Conservation (phyloP, 192 early-diverging fungal species). For the Coemansia sp. region DNA sequence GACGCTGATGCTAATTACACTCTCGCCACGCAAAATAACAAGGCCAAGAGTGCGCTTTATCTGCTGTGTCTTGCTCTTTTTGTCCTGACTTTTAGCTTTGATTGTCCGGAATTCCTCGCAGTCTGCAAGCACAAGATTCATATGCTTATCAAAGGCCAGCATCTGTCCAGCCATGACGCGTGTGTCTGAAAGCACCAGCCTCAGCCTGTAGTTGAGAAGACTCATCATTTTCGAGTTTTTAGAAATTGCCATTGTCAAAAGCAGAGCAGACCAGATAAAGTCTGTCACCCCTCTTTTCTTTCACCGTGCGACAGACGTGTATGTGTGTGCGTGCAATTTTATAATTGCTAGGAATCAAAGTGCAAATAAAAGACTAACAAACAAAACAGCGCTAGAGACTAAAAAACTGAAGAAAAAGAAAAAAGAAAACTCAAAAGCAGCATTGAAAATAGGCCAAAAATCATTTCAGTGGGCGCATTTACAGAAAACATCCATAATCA, state of each 20-base stretch:
- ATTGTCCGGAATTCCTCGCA: conserved; percentile 96
- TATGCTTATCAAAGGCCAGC: conserved; percentile 99
- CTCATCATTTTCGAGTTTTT: conserved; percentile 90
- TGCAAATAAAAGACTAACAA: too few relatives aligned
- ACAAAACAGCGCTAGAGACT: neutral
- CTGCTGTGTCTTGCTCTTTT: conserved; percentile 60
- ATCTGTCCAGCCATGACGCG: conserved; percentile 95
- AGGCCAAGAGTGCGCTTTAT: conserved; percentile 92
- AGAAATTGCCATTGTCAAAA: conserved; percentile 57
- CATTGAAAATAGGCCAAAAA: neutral
- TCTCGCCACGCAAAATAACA: conserved; percentile 93
- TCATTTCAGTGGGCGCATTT: neutral
- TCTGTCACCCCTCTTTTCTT: neutral
- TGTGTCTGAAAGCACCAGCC: conserved; percentile 89
- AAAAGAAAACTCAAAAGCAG: neutral
- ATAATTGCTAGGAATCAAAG: too few relatives aligned
- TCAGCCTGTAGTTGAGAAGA: conserved; percentile 92
- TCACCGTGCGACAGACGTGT: neutral
- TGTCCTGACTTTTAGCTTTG: conserved; percentile 64
- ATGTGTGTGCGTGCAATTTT: neutral
- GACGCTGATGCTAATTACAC: conserved; percentile 85
- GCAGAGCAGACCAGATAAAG: neutral
- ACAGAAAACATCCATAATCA: too few relatives aligned
- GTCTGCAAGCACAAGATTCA: conserved; percentile 98
- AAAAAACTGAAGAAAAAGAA: neutral